Percentiles rank a stretch among this genome's conserved stretches.
Conservation (phyloP, 768 basidiomycete genomes). For the Pisolithus albus region DNA sequence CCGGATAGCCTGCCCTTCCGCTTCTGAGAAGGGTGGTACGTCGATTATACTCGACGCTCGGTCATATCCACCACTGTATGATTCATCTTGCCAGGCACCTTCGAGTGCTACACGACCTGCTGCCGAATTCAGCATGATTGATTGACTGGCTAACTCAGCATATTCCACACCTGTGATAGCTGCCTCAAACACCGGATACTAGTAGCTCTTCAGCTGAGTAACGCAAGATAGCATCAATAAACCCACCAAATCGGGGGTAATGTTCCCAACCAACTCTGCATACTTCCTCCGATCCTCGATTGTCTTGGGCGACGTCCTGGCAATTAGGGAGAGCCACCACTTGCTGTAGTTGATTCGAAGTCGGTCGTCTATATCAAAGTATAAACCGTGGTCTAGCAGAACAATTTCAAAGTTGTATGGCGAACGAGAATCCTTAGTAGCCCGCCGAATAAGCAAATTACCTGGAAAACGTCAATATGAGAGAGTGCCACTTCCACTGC, state of each 20-base stretch:
- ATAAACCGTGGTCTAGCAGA: conserved; percentile 88
- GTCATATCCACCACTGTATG: conserved; percentile 32
- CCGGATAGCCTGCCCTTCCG: conserved; percentile 77
- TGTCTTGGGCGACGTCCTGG: conserved; percentile 57
- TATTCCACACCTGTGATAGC: conserved; percentile 69
- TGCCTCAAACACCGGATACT: conserved; percentile 94
- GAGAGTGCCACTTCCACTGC: conserved; percentile 1
- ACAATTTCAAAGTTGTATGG: conserved; percentile 97
- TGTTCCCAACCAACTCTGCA: conserved; percentile 86
- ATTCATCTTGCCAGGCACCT: conserved; percentile 45
- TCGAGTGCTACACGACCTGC: conserved; percentile 62
- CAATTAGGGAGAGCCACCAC: conserved; percentile 87
- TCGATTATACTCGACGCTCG: conserved; percentile 78
- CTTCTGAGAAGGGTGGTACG: conserved; percentile 60
- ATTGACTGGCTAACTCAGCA: not conserved
- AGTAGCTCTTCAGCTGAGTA: conserved; percentile 1
- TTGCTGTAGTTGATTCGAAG: conserved; percentile 80
- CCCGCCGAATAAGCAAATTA: conserved; percentile 85
- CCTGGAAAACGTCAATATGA: conserved; percentile 35
- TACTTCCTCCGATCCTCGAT: conserved; percentile 73
- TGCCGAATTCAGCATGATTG: not conserved
- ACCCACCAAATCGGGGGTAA: conserved; percentile 76
- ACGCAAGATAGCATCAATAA: not conserved
- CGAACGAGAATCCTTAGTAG: conserved; percentile 53
- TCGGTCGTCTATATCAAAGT: conserved; percentile 81